phyloP scores from a whole-genome alignment of 306 rosid species.

The Quercus glauca region DNA sequence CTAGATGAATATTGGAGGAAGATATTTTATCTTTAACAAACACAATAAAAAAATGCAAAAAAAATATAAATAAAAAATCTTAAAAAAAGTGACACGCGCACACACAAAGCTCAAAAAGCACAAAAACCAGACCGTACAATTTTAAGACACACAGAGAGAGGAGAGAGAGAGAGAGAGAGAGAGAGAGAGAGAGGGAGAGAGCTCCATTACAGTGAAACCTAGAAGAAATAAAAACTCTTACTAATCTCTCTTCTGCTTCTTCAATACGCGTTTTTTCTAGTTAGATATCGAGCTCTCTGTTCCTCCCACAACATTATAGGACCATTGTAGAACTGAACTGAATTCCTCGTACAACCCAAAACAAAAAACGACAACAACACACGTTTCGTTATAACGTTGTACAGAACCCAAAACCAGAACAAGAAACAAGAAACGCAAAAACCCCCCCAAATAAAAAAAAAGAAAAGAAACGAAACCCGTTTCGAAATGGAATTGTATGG shows the following conservation, averaged over 20 bases:
- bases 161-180: background rate
- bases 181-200: conserved; percentile 15
- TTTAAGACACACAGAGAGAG: background rate
- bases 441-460: no score
- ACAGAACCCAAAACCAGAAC: conserved; percentile 24
- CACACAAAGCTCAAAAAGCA: conserved; percentile 8
- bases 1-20: no score
- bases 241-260: conserved; percentile 11
- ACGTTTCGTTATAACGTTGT: background rate
- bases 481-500: conserved; percentile 64
- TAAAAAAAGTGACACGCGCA: background rate
- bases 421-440: background rate
- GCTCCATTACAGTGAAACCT: conserved; percentile 32
- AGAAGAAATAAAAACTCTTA: background rate
- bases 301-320: conserved; percentile 37
- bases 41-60: no score
- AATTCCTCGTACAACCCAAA: background rate
- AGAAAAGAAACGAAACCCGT: background rate
- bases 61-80: background rate
- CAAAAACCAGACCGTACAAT: conserved; percentile 46
- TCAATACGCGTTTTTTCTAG: conserved; percentile 6
- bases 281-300: conserved; percentile 31
- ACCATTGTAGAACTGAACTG: conserved; percentile 18
- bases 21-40: no score
- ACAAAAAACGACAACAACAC: background rate